Conservation (phyloP, 2,329 filamentous ascomycete species). For the Fusarium graminum region DNA sequence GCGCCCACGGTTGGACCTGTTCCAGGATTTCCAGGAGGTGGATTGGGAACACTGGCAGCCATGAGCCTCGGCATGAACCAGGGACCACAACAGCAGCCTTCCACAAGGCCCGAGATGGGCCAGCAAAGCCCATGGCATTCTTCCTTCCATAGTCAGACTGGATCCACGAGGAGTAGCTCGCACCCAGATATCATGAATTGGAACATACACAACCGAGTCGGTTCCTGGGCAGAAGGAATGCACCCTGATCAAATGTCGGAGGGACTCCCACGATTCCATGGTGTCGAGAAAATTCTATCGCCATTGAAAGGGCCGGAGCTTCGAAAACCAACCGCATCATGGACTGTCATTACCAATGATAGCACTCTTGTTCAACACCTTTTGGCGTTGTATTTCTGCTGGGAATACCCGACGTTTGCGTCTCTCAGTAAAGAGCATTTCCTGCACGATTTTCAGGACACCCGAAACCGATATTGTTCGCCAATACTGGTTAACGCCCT, state of each 20-base stretch:
- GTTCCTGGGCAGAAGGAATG: slow-evolving; percentile 63
- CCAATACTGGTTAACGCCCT: slow-evolving; percentile 75
- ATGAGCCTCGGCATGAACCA: slow-evolving; percentile 51
- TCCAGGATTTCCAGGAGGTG: slow-evolving; percentile 49
- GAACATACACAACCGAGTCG: slow-evolving; percentile 62
- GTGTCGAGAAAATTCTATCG: slow-evolving; percentile 63
- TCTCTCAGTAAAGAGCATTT: slow-evolving; percentile 80
- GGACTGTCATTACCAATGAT: slow-evolving; percentile 73
- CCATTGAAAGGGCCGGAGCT: slow-evolving; percentile 60
- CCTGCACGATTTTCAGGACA: slow-evolving; percentile 72
- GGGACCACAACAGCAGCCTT: slow-evolving; percentile 52
- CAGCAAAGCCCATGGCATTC: slow-evolving; percentile 64
- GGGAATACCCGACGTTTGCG: slow-evolving; percentile 81
- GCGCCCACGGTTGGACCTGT: slow-evolving; percentile 39
- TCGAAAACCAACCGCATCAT: slow-evolving; percentile 60
- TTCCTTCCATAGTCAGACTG: slow-evolving; percentile 61
- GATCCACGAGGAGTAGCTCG: slow-evolving; percentile 62
- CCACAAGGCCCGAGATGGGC: slow-evolving; percentile 56
- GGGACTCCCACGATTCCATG: slow-evolving; percentile 54
- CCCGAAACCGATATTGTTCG: slow-evolving; percentile 74
- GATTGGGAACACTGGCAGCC: slow-evolving; percentile 49
- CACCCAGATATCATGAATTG: slow-evolving; percentile 63
- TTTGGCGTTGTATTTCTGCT: slow-evolving; percentile 78
- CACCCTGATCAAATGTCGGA: slow-evolving; percentile 52
- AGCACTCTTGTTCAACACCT: slow-evolving; percentile 71